Evolutionary conservation across 2,329 filamentous ascomycete species (phyloP).

Genomic region (Capronia coronata): DNA sequence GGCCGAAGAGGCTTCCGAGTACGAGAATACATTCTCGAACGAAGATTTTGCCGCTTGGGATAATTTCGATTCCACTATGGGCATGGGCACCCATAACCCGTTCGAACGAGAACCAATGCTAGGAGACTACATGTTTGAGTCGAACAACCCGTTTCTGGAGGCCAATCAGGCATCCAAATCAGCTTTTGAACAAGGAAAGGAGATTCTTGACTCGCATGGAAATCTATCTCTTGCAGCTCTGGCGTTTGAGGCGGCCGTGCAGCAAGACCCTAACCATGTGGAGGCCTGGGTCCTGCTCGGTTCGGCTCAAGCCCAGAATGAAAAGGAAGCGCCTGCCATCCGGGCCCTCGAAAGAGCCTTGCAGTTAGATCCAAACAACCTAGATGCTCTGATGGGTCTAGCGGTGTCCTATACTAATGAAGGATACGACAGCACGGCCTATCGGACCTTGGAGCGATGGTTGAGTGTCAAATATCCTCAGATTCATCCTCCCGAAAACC

Average conservation of each 20-base stretch:
- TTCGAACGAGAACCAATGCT: slow-evolving; percentile 59
- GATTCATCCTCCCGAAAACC: slow-evolving; percentile 64
- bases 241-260: slow-evolving; percentile 91
- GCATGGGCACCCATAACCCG: slow-evolving; percentile 57
- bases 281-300: slow-evolving; percentile 93
- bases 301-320: slow-evolving; percentile 91
- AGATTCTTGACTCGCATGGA: slow-evolving; percentile 87
- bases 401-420: slow-evolving; percentile 98
- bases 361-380: slow-evolving; percentile 78
- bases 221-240: slow-evolving; percentile 89
- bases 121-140: slow-evolving; percentile 89
- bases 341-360: slow-evolving; percentile 86
- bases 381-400: slow-evolving; percentile 86
- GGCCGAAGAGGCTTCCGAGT: slow-evolving; percentile 56
- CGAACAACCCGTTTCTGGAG: slow-evolving; percentile 82
- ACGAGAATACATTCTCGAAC: slow-evolving; percentile 55
- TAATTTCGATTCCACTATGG: slow-evolving; percentile 53
- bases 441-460: slow-evolving; percentile 94
- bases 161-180: slow-evolving; percentile 51
- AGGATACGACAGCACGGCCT: slow-evolving; percentile 94
- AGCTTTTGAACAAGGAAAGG: slow-evolving; percentile 85
- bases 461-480: slow-evolving; percentile 88
- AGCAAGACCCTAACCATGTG: slow-evolving; percentile 78
- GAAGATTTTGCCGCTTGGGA: slow-evolving; percentile 77
- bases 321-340: slow-evolving; percentile 95